Evolutionary conservation across 768 basidiomycete species (phyloP), one percentile per base, ranked within the genome.

Genomic region (Amanita thiersii): DNA sequence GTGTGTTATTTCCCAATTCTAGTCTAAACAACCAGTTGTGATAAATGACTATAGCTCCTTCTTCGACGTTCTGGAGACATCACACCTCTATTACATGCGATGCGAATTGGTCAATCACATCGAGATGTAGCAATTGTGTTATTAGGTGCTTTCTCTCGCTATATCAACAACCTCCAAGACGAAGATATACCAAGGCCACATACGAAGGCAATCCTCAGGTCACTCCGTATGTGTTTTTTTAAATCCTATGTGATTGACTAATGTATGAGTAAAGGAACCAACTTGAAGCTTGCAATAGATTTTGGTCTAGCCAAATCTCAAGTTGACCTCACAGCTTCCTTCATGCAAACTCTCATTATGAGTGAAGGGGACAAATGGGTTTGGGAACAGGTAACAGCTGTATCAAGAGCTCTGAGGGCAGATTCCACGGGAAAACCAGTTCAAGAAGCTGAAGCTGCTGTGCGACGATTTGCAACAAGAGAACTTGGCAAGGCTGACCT

Each of bases 341-440:
- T 93, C 61, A 66, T 98, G 52, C 93, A 98, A 63, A 90, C 90
- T 11, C 66, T 97, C 25, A 78, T 98, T 50, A 97, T 97, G 93
- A 90, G 86, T 43, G 92, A 96, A 67, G 93, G 93, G 11, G 87
- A 93, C 50, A 73, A 77, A 47, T 96, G 89, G 87, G 74, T 98
- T n/a, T 66, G 67, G 44, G 71, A 77, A 2, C 77, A 90, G 45
- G 73, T 80, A 3, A 70, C 74, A 12, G 77, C 76, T 34, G 65
- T 92, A 40, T 72, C 79, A 0, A 72, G 81, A 31, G 81, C 88
- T 2, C 64, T 96, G 43, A 75, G 77, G 31, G 67, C 73, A 1
- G 83, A 82, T 0, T 72, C 74, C 11, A 69, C 69, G 39, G 83
- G 81, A 1, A 72, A 77, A 49, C 92, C 93, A 2, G 90, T 96